Evolutionary conservation across 805 yeast genomes (phyloP).

Genomic region (Yarrowia deformans): DNA sequence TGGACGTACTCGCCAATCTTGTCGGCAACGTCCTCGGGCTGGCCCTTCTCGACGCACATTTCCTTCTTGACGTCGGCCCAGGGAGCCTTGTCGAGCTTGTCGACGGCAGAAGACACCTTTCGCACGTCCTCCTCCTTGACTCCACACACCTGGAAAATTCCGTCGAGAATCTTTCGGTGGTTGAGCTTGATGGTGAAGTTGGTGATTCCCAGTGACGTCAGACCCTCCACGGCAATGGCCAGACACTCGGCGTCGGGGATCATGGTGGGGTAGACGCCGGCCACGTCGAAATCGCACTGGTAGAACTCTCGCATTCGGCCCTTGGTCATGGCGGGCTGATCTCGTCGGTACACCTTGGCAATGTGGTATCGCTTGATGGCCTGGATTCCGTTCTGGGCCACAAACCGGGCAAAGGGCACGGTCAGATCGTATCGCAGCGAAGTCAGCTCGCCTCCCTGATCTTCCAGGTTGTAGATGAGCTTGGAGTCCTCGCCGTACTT

Average conservation of each 20-base stretch:
- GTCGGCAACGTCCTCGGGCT: conserved; percentile 90
- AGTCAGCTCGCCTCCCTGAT: conserved; percentile 98
- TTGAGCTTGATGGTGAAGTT: conserved; percentile 93
- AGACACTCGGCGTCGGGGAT: conserved; percentile 94
- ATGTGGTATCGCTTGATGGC: conserved; percentile 93
- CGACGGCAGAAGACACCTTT: conserved; percentile 92
- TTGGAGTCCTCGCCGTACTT: conserved; percentile 99
- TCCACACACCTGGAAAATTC: conserved; percentile 94
- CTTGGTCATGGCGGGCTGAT: conserved; percentile 99
- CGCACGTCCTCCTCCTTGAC: conserved; percentile 93
- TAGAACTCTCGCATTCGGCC: conserved; percentile 99
- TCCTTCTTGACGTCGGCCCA: conserved; percentile 95
- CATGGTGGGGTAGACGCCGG: conserved; percentile 92
- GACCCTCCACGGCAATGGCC: conserved; percentile 82
- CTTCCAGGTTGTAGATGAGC: conserved; percentile 92
- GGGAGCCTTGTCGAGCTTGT: conserved; percentile 92
- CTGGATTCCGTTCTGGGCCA: conserved; percentile 92
- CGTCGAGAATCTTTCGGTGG: conserved; percentile 95
- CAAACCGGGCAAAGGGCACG: conserved; percentile 97
- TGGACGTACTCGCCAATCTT: conserved; percentile 90
- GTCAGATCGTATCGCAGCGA: conserved; percentile 96
- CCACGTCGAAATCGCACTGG: conserved; percentile 98
- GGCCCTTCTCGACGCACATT: conserved; percentile 90
- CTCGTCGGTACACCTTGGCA: conserved; percentile 98
- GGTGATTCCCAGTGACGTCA: conserved; percentile 78